Evolutionary conservation across 164 flowering plant genomes (phyloP).

Genomic region (Magnolia changhungtana): DNA sequence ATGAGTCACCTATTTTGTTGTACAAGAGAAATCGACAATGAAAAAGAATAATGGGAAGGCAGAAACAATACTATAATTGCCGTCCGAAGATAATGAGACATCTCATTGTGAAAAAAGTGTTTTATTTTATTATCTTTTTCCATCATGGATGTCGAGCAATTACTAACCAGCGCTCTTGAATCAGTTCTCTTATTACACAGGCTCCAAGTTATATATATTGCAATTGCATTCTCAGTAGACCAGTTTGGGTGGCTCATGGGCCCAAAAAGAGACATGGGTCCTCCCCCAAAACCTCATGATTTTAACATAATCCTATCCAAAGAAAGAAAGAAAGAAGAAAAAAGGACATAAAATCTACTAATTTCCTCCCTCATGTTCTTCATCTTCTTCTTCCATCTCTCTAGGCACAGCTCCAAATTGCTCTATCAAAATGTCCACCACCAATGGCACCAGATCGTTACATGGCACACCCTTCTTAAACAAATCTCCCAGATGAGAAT

Average conservation of each 20-base stretch:
- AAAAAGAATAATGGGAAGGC: too few species aligned
- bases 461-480: constrained; percentile 86
- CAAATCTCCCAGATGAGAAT: constrained; percentile 76
- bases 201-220: too few species aligned
- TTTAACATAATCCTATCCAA: neutral
- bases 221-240: too few species aligned
- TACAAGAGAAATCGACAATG: too few species aligned
- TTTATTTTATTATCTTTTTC: too few species aligned
- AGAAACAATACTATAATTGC: too few species aligned
- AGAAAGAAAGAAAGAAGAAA: neutral
- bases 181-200: too few species aligned
- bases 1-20: too few species aligned
- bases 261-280: neutral
- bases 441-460: constrained; percentile 72
- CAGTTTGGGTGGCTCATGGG: neutral
- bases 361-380: constrained; percentile 33
- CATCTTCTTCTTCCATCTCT: constrained; percentile 58
- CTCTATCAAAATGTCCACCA: constrained; percentile 67
- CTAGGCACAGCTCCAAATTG: constrained; percentile 81
- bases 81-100: too few species aligned
- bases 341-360: neutral
- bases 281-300: neutral
- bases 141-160: too few species aligned
- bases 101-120: too few species aligned
- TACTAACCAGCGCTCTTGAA: too few species aligned